These are phyloP conservation scores for Malus domestica DNA, from an alignment of 306 rosid species.

Conservation along the genomic window ASM211411v1 NC_041803.1:4679001-4679500, in stretches of 20 bases:
- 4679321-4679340: not conserved
- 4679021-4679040: not conserved
- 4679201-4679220: not conserved
- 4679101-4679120: not conserved
- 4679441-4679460: not conserved
- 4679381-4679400: not conserved
- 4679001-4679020: not conserved
- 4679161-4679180: not conserved
- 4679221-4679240: not conserved
- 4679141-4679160: not conserved
- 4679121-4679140: not conserved
- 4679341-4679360: not conserved
- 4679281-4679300: not conserved
- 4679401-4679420: not conserved
- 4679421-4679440: not conserved
- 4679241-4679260: not conserved
- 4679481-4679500: constrained; percentile 25
- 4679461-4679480: constrained; percentile 6
- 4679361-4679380: not conserved
- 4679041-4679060: constrained; percentile 5
- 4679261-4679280: not conserved
- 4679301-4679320: not conserved
- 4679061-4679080: not conserved
- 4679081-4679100: no score
- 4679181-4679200: not conserved